Percentiles rank a stretch among this genome's conserved stretches.
These are phyloP conservation scores for Fagopyrum tataricum DNA, from an alignment of 148 eudicot genomes.

Conservation along the genomic window DNA sequence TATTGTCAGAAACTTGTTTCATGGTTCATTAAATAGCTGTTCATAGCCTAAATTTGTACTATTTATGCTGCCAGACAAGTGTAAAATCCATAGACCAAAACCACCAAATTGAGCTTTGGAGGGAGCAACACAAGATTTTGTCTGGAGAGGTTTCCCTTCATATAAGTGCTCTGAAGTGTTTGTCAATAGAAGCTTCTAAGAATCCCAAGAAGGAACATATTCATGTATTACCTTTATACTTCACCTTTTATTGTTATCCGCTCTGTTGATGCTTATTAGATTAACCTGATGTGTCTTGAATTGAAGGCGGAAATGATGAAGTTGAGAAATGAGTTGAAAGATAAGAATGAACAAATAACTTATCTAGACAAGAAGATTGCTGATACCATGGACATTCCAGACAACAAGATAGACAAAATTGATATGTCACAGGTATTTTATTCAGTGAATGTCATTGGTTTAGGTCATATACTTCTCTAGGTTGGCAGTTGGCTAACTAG, in stretches of 20 bases:
- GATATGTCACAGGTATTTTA: slow-evolving; percentile 64
- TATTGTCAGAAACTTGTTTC: background rate
- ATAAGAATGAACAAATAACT: slow-evolving; percentile 71
- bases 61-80: slow-evolving; percentile 55
- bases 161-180: slow-evolving; percentile 75
- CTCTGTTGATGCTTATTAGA: slow-evolving; percentile 14
- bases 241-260: background rate
- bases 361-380: slow-evolving; percentile 69
- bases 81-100: slow-evolving; percentile 45
- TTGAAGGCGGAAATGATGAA: slow-evolving; percentile 67
- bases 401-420: slow-evolving; percentile 39
- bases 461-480: slow-evolving; percentile 3
- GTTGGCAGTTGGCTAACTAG: background rate
- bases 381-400: slow-evolving; percentile 35
- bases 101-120: slow-evolving; percentile 70
- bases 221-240: slow-evolving; percentile 39
- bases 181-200: slow-evolving; percentile 67
- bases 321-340: slow-evolving; percentile 58
- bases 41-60: background rate
- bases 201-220: slow-evolving; percentile 57
- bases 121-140: slow-evolving; percentile 92
- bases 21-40: slow-evolving; percentile 1
- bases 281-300: slow-evolving; percentile 17
- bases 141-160: slow-evolving; percentile 93
- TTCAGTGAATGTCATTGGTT: slow-evolving; percentile 7